A percentile compares a stretch with the other conserved stretches of the same genome.
Conservation (phyloP, 2,329 filamentous ascomycete species). For the Teratosphaeria epicoccoides region DNA sequence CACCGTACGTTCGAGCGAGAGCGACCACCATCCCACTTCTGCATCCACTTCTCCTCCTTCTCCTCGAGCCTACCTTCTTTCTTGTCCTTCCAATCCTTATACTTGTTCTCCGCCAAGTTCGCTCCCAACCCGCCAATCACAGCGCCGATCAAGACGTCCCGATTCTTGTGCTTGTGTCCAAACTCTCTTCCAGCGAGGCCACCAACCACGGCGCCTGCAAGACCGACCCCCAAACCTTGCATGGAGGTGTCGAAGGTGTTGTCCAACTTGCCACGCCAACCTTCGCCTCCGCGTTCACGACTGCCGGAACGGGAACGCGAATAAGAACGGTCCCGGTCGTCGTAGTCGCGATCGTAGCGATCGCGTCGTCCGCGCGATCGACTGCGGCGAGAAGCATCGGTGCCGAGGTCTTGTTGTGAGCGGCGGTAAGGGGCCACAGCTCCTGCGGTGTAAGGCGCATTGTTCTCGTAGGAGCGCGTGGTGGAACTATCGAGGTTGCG, state of each 20-base stretch:
- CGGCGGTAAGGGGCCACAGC: constrained; percentile 20
- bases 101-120: constrained; percentile 26
- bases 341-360: constrained; percentile 10
- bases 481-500: constrained; percentile 14
- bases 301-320: constrained; percentile 17
- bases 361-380: constrained; percentile 15
- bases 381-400: constrained; percentile 6
- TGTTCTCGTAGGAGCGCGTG: constrained; percentile 6
- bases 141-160: constrained; percentile 26
- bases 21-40: constrained; percentile 8
- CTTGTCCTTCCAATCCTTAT: constrained; percentile 17
- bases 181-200: constrained; percentile 25
- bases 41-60: constrained; percentile 11
- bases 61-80: constrained; percentile 10
- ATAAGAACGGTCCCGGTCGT: constrained; percentile 11
- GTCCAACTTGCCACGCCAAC: constrained; percentile 20
- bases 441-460: constrained; percentile 9
- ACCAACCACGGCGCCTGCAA: constrained; percentile 26
- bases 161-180: constrained; percentile 20
- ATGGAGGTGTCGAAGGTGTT: constrained; percentile 24
- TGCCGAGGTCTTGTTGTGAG: constrained; percentile 13
- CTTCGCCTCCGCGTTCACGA: constrained; percentile 9
- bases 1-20: constrained; percentile 2
- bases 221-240: constrained; percentile 22
- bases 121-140: constrained; percentile 25